Conservation (phyloP, 2,329 filamentous ascomycete genomes). For the Penicillium sp. region DNA sequence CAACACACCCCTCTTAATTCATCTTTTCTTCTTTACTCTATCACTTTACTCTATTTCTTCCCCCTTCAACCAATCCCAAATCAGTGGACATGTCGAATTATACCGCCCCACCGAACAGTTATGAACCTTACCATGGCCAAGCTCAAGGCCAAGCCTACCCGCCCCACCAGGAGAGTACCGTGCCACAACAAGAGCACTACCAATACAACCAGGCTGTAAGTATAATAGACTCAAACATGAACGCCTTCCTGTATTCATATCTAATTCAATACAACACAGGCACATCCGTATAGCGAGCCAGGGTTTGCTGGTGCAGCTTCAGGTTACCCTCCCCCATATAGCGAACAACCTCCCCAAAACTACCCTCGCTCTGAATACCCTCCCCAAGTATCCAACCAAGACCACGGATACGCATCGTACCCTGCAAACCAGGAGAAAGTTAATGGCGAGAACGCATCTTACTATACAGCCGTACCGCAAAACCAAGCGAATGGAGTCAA, state of each 20-base stretch:
- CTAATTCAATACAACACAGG: not conserved
- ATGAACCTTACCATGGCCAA: not conserved
- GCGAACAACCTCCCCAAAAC: not conserved
- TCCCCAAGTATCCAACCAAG: not conserved
- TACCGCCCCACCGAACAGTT: not conserved
- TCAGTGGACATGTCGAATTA: not conserved
- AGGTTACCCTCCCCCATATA: not conserved
- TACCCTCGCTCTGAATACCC: not conserved
- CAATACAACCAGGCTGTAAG: not conserved
- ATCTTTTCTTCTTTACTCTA: not conserved
- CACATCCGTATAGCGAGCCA: not conserved
- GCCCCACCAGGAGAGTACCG: not conserved
- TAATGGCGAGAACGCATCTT: not conserved
- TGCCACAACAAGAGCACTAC: not conserved
- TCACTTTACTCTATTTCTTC: not conserved
- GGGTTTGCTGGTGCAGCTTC: not conserved
- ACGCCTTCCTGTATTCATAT: no score
- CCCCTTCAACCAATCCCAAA: not conserved
- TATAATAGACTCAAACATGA: no score
- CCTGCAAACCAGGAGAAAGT: not conserved
- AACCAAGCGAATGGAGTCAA: slow-evolving; percentile 5
- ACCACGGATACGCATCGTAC: not conserved
- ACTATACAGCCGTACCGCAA: not conserved
- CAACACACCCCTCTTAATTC: not conserved
- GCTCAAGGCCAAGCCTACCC: not conserved